These are phyloP conservation scores for Penicillium sp. DNA, from an alignment of 2,329 filamentous ascomycete genomes.

Conservation along the genomic window DNA sequence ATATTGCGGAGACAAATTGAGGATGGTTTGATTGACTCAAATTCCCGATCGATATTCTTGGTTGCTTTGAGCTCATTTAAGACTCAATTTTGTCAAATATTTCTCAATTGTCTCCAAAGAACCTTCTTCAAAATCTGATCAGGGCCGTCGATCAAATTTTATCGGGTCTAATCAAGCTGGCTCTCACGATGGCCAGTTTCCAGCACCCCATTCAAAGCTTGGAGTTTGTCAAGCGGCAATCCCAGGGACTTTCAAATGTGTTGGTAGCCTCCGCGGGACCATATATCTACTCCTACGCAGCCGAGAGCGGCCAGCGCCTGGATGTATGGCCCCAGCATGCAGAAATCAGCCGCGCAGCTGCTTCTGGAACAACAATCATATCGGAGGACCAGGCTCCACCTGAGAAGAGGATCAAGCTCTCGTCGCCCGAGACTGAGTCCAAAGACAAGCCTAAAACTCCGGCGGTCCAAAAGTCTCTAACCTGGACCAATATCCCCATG, in stretches of 20 bases:
- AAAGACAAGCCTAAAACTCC: conserved; percentile 19
- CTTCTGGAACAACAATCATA: conserved; percentile 30
- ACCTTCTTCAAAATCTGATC: neutral
- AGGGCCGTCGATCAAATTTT: conserved; percentile 18
- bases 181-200: conserved; percentile 38
- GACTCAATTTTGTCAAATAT: neutral
- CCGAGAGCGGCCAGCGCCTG: conserved; percentile 61
- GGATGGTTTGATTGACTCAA: neutral
- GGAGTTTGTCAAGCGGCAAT: conserved; percentile 40
- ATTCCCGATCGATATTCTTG: neutral
- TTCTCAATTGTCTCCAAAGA: neutral
- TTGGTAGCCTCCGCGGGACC: conserved; percentile 76
- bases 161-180: conserved; percentile 11
- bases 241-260: conserved; percentile 44
- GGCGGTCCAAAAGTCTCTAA: conserved; percentile 6
- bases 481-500: conserved; percentile 67
- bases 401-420: conserved; percentile 50
- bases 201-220: conserved; percentile 68
- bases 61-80: neutral
- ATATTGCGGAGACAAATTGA: neutral
- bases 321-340: conserved; percentile 60
- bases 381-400: conserved; percentile 43
- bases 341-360: conserved; percentile 34
- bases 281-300: conserved; percentile 68
- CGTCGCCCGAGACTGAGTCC: conserved; percentile 29